Evolutionary conservation across 305 asterid genomes (phyloP), one percentile per base, ranked within the genome.

Genomic region (Fraxinus angustifolia): DNA sequence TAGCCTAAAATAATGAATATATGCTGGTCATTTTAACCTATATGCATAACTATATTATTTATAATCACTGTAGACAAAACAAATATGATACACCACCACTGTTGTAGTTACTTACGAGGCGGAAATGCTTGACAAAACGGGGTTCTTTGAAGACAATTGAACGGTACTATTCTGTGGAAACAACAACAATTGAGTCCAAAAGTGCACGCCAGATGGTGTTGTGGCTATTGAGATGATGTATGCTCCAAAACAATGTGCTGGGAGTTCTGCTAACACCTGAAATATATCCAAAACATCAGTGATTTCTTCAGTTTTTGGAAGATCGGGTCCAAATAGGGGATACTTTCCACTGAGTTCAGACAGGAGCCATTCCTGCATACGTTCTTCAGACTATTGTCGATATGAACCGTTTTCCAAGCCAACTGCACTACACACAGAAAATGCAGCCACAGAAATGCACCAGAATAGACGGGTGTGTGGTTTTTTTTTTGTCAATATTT

Each of bases 211-310:
- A 2, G 97, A 93, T 1, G 96, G 91, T n/a, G 97, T 86, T 0
- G 96, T 91, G 60, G 97, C 96, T 96, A 93, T 93, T 0, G 97
- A 93, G 35, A 93, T 93, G 80, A 93, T 88, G 91, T 93, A 93
- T 1, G 97, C 96, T 0, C 96, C 94, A 33, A 93, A 93, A 84
- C 93, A 91, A 78, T 93, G 93, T 0, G 94, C 62, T 0, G 93
- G 92, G 83, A 91, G 96, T 82, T 93, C 97, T 0, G 97, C 89
- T 77, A 93, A 21, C 50, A 91, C 96, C 21, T 85, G 82, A 85
- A 93, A 87, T 0, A 96, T 93, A 85, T 89, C 84, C 77, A 93
- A 80, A 35, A 89, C 94, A 14, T 91, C 94, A 0, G 90, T 86
- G 1, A 90, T 91, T 82, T 91, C 97, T 79, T 90, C 97, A 0